phyloP scores from a whole-genome alignment of 257 asterid genomes.

The Solanum chilense region DNA sequence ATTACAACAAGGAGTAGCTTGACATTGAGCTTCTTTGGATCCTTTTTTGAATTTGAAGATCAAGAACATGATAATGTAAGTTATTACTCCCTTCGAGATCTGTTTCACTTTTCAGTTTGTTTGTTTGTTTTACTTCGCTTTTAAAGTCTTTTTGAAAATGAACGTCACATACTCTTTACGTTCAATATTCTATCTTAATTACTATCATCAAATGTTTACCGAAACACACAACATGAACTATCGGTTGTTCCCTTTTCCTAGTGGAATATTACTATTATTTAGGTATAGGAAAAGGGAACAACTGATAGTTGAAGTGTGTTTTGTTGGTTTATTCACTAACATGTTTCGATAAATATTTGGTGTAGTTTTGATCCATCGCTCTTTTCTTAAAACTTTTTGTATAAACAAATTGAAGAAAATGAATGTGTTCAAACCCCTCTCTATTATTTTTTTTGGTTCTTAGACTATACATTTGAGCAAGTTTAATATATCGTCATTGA shows the following conservation, averaged over 20 bases:
- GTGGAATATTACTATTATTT: too few species aligned
- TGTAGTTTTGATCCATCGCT: background rate
- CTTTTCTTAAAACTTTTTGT: background rate
- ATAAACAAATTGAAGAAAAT: background rate
- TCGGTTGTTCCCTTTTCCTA: too few species aligned
- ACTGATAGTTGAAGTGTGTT: too few species aligned
- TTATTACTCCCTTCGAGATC: background rate
- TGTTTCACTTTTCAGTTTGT: background rate
- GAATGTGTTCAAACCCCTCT: background rate
- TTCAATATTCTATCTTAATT: background rate
- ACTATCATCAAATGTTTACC: background rate
- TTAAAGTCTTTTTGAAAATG: background rate
- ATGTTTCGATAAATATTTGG: too few species aligned
- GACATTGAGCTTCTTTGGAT: conserved; percentile 37
- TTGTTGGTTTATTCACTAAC: too few species aligned
- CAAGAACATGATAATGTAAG: background rate
- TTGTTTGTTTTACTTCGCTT: background rate
- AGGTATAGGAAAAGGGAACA: background rate
- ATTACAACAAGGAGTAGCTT: conserved; percentile 25
- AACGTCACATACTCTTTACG: background rate
- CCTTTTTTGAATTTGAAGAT: conserved; percentile 4
- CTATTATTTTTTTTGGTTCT: background rate
- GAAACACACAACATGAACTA: background rate
- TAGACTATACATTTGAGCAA: background rate
- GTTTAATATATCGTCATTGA: background rate